These are phyloP conservation scores for Cutaneotrichosporon sp. DNA, from an alignment of 1,284 basidiomycete species.

Conservation along the genomic window DNA sequence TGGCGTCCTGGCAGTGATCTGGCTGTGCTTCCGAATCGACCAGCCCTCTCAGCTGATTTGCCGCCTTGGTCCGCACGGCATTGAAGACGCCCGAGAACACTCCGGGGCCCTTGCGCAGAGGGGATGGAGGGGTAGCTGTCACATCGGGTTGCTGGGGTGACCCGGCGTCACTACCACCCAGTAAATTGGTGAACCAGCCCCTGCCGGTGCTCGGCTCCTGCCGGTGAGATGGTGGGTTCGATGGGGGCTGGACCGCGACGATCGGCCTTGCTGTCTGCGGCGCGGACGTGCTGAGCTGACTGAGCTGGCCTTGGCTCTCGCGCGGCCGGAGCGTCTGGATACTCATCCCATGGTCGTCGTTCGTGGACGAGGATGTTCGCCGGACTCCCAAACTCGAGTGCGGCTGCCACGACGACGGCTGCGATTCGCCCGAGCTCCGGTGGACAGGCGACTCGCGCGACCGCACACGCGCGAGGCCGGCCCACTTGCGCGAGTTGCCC, in stretches of 20 bases:
- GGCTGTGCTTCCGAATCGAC: slow-evolving; percentile 72
- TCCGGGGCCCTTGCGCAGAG: slow-evolving; percentile 33
- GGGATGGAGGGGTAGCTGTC: slow-evolving; percentile 25
- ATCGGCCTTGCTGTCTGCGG: slow-evolving; percentile 3
- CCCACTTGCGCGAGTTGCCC: slow-evolving; percentile 10
- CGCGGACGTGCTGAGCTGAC: slow-evolving; percentile 23
- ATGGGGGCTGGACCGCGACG: slow-evolving; percentile 7
- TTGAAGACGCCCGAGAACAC: slow-evolving; percentile 40
- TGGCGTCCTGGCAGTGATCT: slow-evolving; percentile 70
- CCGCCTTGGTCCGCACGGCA: slow-evolving; percentile 46
- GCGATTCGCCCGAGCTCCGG: slow-evolving; percentile 10
- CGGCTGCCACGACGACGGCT: slow-evolving; percentile 21
- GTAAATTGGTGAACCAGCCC: slow-evolving; percentile 43
- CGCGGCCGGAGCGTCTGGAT: slow-evolving; percentile 24
- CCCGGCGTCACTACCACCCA: slow-evolving; percentile 10
- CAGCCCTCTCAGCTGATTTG: slow-evolving; percentile 62
- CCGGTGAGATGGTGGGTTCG: slow-evolving; percentile 12
- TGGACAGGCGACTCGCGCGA: slow-evolving; percentile 15
- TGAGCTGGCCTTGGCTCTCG: slow-evolving; percentile 25
- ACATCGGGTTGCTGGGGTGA: slow-evolving; percentile 2
- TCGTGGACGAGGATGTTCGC: slow-evolving; percentile 24
- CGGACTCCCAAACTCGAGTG: slow-evolving; percentile 2
- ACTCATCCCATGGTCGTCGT: slow-evolving; percentile 1
- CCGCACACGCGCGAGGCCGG: slow-evolving; percentile 16
- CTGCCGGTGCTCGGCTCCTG: slow-evolving; percentile 32